Base-by-base conservation (phyloP, 2,329 filamentous ascomycete species). In the Ceratocystis ficicola region DNA sequence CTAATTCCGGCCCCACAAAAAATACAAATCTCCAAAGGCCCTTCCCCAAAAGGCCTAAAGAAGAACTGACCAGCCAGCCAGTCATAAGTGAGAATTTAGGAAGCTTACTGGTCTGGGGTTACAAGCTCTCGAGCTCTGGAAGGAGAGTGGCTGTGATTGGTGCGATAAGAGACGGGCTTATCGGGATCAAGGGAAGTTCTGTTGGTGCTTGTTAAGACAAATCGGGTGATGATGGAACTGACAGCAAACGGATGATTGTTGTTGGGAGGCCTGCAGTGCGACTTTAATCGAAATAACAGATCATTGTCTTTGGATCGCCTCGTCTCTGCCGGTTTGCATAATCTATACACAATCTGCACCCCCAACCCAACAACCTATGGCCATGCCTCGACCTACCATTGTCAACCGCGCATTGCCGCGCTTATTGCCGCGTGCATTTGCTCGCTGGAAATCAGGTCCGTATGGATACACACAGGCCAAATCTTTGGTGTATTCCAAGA, bases 391-490 rank as follows among this genome's bases (percentile, higher is more conserved):
- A 12, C 48, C 62, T 22, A 20, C 59, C 41, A 50, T 63, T 44
- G 28, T 64, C 15, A 62, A 44, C 17, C 44, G 62, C 52, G 32
- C 25, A 20, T 32, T 30, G 52, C 57, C 55, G 44, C 64, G 48
- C 25, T 30, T 66, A n/a, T 20, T 64, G 28, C 64, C 64, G 20
- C 60, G 64, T 64, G 70, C 69, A 55, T 69, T 73, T 20, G 73
- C 75, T 64, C 79, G 82, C 57, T 73, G 73, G 73, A 83, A 82
- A 72, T 84, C 82, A 3, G 83, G 81, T 0, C 82, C 83, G 0
- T 92, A 90, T 73, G 89, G 89, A 71, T 94, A 94, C 77, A 89
- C 88, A 52, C 89, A 93, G 76, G 86, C 89, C 69, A 92, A 91
- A 78, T 83, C 87, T n/a, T 83, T 94, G 70, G 84, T 89, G 60